These are phyloP conservation scores for Epichloe gansuensis DNA, from an alignment of 2,329 filamentous ascomycete genomes.

Conservation along the genomic window DNA sequence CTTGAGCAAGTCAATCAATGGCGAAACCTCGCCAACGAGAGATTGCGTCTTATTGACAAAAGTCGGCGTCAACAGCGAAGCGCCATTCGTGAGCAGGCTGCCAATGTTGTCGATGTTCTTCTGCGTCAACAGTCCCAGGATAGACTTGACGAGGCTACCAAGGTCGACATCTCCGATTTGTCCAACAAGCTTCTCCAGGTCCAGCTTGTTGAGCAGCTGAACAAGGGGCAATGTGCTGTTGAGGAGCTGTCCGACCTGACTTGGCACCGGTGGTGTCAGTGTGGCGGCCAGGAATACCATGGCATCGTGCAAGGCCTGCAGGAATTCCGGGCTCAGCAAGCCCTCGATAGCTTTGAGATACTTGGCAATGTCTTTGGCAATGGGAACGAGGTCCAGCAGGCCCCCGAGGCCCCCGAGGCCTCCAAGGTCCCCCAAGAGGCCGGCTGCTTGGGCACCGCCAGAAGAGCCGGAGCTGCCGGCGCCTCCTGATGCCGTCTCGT, in stretches of 20 bases:
- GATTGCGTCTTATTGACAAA: constrained; percentile 21
- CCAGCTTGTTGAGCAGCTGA: constrained; percentile 18
- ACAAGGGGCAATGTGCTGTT: constrained; percentile 17
- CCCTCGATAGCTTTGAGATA: constrained; percentile 1
- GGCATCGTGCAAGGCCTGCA: constrained; percentile 27
- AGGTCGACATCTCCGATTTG: constrained; percentile 20
- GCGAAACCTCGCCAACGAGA: constrained; percentile 22
- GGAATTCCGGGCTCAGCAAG: constrained; percentile 25
- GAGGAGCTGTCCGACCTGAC: constrained; percentile 16
- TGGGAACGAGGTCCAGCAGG: constrained; percentile 12
- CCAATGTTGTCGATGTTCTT: constrained; percentile 22
- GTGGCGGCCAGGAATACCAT: constrained; percentile 27
- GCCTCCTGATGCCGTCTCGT: background rate
- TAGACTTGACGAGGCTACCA: constrained; percentile 16
- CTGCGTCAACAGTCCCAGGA: constrained; percentile 18
- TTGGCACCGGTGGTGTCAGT: constrained; percentile 24
- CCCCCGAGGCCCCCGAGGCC: constrained; percentile 8
- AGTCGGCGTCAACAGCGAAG: constrained; percentile 19
- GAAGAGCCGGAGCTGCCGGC: constrained; percentile 1
- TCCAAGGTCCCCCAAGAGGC: constrained; percentile 9
- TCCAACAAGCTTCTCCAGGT: constrained; percentile 22
- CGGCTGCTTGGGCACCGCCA: background rate
- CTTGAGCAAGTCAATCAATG: constrained; percentile 15
- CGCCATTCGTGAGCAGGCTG: constrained; percentile 23
- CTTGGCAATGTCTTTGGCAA: constrained; percentile 15